Conservation (phyloP, 192 early-diverging fungal species). For the Phycomyces nitens region DNA sequence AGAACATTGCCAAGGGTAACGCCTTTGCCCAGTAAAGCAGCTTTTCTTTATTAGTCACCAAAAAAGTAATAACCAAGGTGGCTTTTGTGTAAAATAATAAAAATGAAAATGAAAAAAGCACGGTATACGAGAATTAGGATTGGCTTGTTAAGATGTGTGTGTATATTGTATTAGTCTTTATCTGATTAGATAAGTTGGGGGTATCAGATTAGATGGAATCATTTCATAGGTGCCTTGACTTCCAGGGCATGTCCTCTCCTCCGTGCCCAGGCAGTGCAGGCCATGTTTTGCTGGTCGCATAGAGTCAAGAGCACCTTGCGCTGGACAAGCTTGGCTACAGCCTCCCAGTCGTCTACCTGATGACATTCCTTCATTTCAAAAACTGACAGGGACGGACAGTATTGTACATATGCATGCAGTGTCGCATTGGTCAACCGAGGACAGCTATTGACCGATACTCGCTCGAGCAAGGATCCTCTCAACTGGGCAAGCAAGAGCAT, state of each 20-base stretch:
- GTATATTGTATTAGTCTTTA: no score
- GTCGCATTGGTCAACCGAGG: constrained; percentile 41
- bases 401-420: constrained; percentile 38
- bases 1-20: constrained; percentile 87
- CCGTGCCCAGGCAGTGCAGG: constrained; percentile 37
- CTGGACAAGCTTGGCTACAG: constrained; percentile 40
- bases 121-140: no score
- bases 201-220: no score
- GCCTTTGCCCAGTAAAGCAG: not conserved
- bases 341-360: constrained; percentile 45
- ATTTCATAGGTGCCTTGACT: constrained; percentile 45
- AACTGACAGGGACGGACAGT: constrained; percentile 46
- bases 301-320: constrained; percentile 43
- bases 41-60: no score
- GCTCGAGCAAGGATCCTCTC: constrained; percentile 33
- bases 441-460: constrained; percentile 47
- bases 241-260: constrained; percentile 31
- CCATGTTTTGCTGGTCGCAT: constrained; percentile 44
- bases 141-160: no score
- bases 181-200: no score
- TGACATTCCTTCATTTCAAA: constrained; percentile 53
- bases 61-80: no score
- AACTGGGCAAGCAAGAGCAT: constrained; percentile 40
- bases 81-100: no score
- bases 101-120: no score